Base-by-base conservation (phyloP, 805 yeast species). In the Teunomyces barrocoloradensis region DNA sequence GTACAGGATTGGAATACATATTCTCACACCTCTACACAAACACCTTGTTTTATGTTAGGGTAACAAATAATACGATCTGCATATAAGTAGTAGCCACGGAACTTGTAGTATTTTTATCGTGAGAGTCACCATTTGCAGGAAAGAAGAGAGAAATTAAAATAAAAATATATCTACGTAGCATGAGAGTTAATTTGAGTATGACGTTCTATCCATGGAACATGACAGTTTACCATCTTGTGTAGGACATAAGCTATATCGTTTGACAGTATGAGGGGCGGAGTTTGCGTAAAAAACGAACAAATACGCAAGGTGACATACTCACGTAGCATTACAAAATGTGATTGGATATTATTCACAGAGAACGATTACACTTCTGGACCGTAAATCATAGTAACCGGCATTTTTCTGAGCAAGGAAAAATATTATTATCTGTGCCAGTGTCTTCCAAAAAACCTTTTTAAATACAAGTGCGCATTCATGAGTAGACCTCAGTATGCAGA, bases 361-460 rank as follows among this genome's bases (percentile, higher is more conserved):
- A 21, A 23, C n/a, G 29, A 21, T 37, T 37, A 32, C 34, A 32
- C 34, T 32, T 32, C 34, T 32, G 34, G 18, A 32, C 34, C 17
- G 29, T 37, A 37, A 37, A 37, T 37, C 29, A 37, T 23, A 18
- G 34, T 32, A 15, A 32, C 34, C 34, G 17, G 5, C 34, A 13
- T n/a, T 13, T 32, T 32, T 7, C 10, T 32, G 34, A 13, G 13
- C n/a, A 34, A 34, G 21, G 21, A n/a, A 21, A 37, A n/a, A 23
- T n/a, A 37, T 21, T 37, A 37, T 37, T 37, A 37, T 37, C 40
- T 37, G 28, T n/a, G 11, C 15, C 17, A 37, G 18, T 37, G 28
- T 37, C 40, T 37, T 37, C 40, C 29, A 37, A 37, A 37, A 23
- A 37, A 6, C 40, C 40, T 37, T 37, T 37, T 37, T 37, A 21